Evolutionary conservation across 768 basidiomycete genomes (phyloP).

Genomic region (Myochromella boudieri): DNA sequence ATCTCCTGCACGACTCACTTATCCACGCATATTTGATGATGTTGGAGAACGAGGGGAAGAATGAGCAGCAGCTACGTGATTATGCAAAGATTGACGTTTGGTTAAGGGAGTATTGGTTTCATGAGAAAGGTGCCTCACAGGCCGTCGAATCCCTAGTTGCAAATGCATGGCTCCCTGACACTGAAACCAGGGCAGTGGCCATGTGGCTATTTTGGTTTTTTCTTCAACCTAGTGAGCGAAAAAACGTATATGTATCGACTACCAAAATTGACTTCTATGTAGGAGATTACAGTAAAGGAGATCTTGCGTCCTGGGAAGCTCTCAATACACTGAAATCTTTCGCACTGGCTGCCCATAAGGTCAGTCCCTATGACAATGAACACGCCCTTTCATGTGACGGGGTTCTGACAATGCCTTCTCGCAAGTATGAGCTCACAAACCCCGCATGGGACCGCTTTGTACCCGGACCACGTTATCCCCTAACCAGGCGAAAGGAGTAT

Average conservation of each 20-base stretch:
- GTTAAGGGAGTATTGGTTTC: conserved; percentile 70
- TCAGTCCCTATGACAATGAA: conserved; percentile 15
- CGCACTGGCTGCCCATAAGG: conserved; percentile 68
- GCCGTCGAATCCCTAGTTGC: conserved; percentile 39
- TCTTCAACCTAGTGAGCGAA: conserved; percentile 59
- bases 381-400: conserved; percentile 1
- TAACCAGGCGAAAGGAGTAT: conserved; percentile 32
- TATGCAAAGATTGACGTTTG: conserved; percentile 64
- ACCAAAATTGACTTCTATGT: too few relatives aligned
- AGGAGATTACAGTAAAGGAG: conserved; percentile 50
- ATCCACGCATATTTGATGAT: conserved; percentile 76
- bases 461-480: conserved; percentile 29
- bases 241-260: too few relatives aligned
- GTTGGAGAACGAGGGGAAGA: conserved; percentile 79
- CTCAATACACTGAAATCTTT: conserved; percentile 55
- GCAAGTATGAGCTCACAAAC: conserved; percentile 60
- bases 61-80: conserved; percentile 66
- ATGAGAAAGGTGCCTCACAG: conserved; percentile 53
- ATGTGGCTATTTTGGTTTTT: conserved; percentile 85
- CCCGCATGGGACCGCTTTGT: conserved; percentile 60
- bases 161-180: conserved; percentile 58
- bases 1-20: conserved; percentile 45
- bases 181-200: conserved; percentile 53
- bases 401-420: conserved; percentile 7
- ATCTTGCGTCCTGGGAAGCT: conserved; percentile 42